A percentile compares a stretch with the other conserved stretches of the same genome.
Evolutionary conservation across 768 basidiomycete species (phyloP).

Genomic region (Chiua virens): DNA sequence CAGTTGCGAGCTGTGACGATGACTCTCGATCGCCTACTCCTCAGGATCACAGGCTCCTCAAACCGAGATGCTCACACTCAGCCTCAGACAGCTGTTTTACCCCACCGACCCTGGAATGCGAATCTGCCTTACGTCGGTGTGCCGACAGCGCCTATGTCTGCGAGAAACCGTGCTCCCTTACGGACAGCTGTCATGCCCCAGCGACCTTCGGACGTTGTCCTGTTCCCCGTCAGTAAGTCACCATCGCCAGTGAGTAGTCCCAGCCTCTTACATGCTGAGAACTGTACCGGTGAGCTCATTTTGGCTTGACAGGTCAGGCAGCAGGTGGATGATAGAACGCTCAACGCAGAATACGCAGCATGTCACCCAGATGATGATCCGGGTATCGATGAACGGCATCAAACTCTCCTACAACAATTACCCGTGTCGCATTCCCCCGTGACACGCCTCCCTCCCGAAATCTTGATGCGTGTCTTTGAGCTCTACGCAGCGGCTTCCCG

Average conservation of each 20-base stretch:
- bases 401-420: not conserved
- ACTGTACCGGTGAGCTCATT: too few species aligned
- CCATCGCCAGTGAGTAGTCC: too few species aligned
- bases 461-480: conserved; percentile 30
- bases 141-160: too few species aligned
- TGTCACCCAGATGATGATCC: too few species aligned
- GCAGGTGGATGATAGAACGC: too few species aligned
- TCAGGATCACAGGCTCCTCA: not conserved
- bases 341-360: too few species aligned
- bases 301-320: too few species aligned
- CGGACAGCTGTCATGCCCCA: not conserved
- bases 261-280: too few species aligned
- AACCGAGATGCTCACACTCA: not conserved
- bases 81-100: not conserved
- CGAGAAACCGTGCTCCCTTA: too few species aligned
- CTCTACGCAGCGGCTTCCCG: not conserved
- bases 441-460: conserved; percentile 28
- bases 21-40: too few species aligned
- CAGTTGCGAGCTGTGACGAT: too few species aligned
- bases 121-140: not conserved
- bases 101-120: not conserved
- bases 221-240: not conserved
- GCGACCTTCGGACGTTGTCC: not conserved
- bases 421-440: not conserved
- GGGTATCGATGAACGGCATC: too few species aligned